phyloP scores from a whole-genome alignment of 148 eudicot genomes.

The Euryodendron excelsum region DNA sequence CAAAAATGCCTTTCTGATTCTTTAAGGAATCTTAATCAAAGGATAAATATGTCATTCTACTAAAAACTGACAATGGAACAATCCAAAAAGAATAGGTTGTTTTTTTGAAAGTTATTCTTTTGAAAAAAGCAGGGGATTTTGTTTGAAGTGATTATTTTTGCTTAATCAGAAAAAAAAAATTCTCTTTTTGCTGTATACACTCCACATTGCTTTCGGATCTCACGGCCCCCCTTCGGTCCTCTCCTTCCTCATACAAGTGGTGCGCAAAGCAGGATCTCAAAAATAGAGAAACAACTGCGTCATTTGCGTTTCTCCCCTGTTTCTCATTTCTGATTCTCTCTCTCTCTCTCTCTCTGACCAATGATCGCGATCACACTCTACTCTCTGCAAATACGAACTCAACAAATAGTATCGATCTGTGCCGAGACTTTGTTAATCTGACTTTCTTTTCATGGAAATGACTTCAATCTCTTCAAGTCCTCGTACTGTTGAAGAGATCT shows the following conservation, averaged over 20 bases:
- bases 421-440: background rate
- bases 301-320: background rate
- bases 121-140: no score
- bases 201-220: background rate
- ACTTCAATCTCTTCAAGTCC: slow-evolving; percentile 70
- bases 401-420: background rate
- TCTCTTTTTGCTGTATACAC: background rate
- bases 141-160: no score
- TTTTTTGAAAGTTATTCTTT: no score
- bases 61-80: no score
- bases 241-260: background rate
- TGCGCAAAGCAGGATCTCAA: background rate
- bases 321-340: background rate
- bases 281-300: background rate
- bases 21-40: background rate
- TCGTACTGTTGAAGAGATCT: slow-evolving; percentile 94
- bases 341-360: background rate
- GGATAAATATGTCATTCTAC: background rate
- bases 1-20: background rate
- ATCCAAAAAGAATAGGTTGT: no score
- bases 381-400: slow-evolving; percentile 5
- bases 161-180: no score
- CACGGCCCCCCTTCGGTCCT: background rate
- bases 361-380: slow-evolving; percentile 1
- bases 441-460: slow-evolving; percentile 39